Conservation (phyloP, 2,329 filamentous ascomycete species). For the Aaosphaeria arxii region DNA sequence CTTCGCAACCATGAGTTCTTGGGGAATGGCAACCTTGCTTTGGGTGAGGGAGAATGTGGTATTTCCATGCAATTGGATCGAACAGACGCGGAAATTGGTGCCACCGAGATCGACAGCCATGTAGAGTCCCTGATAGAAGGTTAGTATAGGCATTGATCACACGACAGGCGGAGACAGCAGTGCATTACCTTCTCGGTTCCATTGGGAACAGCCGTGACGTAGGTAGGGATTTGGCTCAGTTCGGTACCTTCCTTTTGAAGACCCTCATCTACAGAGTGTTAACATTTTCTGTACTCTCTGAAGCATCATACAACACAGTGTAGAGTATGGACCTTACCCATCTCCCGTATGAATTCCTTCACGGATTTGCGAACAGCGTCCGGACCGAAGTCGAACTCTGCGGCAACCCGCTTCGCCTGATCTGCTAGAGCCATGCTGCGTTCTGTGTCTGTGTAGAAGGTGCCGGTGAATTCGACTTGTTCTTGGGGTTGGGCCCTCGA, state of each 20-base stretch:
- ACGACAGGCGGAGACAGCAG: slow-evolving; percentile 85
- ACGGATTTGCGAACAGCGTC: slow-evolving; percentile 77
- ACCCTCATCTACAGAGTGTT: slow-evolving; percentile 65
- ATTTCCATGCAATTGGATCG: slow-evolving; percentile 88
- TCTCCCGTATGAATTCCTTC: slow-evolving; percentile 80
- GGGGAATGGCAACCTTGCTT: slow-evolving; percentile 88
- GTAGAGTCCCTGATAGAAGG: slow-evolving; percentile 72
- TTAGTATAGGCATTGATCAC: slow-evolving; percentile 75
- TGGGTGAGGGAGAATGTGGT: slow-evolving; percentile 92
- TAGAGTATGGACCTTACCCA: slow-evolving; percentile 52
- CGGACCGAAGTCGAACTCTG: slow-evolving; percentile 80
- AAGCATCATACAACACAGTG: too few species aligned
- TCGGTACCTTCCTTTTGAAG: slow-evolving; percentile 73
- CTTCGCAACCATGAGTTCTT: slow-evolving; percentile 84
- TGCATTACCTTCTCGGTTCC: slow-evolving; percentile 86
- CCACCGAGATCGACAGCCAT: slow-evolving; percentile 96
- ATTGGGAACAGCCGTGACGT: slow-evolving; percentile 93
- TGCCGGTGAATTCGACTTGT: slow-evolving; percentile 25
- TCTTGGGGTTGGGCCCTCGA: slow-evolving; percentile 9
- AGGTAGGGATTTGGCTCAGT: slow-evolving; percentile 94
- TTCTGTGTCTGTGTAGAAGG: slow-evolving; percentile 32
- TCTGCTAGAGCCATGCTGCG: slow-evolving; percentile 55
- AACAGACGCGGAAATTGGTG: slow-evolving; percentile 98
- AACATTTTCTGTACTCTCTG: slow-evolving; percentile 2
- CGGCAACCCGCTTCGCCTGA: slow-evolving; percentile 76